phyloP scores from a whole-genome alignment of 106 monocot species.

The Agapanthus africanus region DNA sequence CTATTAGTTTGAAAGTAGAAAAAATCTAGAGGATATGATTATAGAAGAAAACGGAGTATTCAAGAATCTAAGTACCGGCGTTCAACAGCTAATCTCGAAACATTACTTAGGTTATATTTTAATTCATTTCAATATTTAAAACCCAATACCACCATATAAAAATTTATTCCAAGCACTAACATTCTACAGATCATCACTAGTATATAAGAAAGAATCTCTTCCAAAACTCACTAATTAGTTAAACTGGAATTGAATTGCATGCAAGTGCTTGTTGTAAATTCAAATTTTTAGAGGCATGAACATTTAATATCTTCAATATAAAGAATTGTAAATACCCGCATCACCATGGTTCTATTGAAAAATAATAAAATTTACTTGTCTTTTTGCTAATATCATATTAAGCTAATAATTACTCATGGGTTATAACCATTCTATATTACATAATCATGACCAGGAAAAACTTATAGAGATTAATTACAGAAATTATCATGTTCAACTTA shows the following conservation, averaged over 20 bases:
- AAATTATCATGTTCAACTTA: constrained; percentile 26
- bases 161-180: no score
- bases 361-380: not conserved
- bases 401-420: not conserved
- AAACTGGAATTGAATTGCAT: no score
- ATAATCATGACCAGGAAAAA: not conserved
- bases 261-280: no score
- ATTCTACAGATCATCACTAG: not conserved
- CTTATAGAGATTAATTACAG: constrained; percentile 1
- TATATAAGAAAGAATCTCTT: no score
- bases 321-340: not conserved
- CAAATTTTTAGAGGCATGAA: no score
- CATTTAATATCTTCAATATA: not conserved
- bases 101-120: no score
- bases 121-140: no score
- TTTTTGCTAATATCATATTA: not conserved
- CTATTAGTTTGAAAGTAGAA: not conserved
- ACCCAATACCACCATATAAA: no score
- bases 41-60: not conserved
- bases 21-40: not conserved
- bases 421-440: not conserved
- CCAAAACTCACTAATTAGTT: no score
- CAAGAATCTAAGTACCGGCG: no score
- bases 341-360: not conserved
- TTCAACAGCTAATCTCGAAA: no score